A percentile compares a stretch with the other conserved stretches of the same genome.
These are phyloP conservation scores for Elongisporangium undulatum DNA, from an alignment of 352 stramenopile species.

Conservation along the genomic window DNA sequence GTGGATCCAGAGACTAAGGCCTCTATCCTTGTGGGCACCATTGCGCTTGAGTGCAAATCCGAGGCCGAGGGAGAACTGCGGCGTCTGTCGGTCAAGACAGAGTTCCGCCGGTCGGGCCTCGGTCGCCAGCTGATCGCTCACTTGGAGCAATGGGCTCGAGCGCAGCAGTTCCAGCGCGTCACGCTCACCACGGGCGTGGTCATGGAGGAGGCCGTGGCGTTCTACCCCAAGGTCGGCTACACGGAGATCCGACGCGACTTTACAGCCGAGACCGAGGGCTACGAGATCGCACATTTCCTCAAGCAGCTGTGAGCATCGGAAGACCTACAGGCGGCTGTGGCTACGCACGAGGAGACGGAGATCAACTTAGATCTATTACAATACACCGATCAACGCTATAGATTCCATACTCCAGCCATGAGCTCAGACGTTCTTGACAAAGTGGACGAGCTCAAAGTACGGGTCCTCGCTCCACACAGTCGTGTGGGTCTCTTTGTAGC, in stretches of 20 bases:
- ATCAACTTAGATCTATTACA: too few species aligned
- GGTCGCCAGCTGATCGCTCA: conserved; percentile 17
- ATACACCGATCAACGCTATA: too few species aligned
- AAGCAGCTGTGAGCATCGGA: conserved; percentile 12
- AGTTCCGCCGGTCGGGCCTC: conserved; percentile 22
- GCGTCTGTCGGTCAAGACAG: conserved; percentile 27
- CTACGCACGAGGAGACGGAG: too few species aligned
- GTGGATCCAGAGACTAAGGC: conserved; percentile 1
- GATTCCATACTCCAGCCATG: too few species aligned
- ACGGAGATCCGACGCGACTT: conserved; percentile 2
- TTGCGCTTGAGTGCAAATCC: conserved; percentile 23
- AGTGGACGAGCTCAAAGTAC: conserved; percentile 15
- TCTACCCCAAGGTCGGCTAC: conserved; percentile 31
- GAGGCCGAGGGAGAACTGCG: conserved; percentile 25
- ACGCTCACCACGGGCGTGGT: conserved; percentile 20
- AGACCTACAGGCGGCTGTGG: neutral
- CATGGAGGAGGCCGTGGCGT: conserved; percentile 18
- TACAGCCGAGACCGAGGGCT: neutral
- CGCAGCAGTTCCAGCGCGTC: conserved; percentile 15
- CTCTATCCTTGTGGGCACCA: conserved; percentile 17
- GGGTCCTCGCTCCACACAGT: conserved; percentile 14
- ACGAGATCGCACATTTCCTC: conserved; percentile 21
- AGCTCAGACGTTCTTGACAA: conserved; percentile 16
- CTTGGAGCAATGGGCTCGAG: conserved; percentile 25
- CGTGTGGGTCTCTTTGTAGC: conserved; percentile 11